Evolutionary conservation across 1,284 basidiomycete genomes (phyloP).

Genomic region (Ganoderma leucocontextum): DNA sequence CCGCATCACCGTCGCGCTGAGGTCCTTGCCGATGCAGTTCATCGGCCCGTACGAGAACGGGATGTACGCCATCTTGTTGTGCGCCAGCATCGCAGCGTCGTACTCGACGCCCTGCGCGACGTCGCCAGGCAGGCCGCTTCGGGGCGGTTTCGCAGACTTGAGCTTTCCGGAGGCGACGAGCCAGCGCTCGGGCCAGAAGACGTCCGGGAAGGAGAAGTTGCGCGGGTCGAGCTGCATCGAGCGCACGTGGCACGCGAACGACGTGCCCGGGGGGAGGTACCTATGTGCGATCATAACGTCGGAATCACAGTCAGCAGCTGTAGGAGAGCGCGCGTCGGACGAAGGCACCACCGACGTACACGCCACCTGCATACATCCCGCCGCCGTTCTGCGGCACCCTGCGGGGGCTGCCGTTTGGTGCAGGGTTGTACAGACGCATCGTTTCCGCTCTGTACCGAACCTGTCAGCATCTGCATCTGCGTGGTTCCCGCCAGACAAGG

Average conservation of each 20-base stretch:
- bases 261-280: neutral
- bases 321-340: neutral
- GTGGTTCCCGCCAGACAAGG: no score
- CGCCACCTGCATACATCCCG: neutral
- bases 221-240: constrained; percentile 3
- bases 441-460: neutral
- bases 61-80: neutral
- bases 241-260: constrained; percentile 1
- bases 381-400: neutral
- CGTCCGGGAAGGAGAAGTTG: neutral
- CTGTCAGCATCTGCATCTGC: neutral
- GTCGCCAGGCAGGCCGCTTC: neutral
- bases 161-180: neutral
- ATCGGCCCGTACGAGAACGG: constrained; percentile 2
- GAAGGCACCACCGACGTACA: neutral
- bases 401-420: neutral
- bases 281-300: neutral
- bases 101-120: neutral
- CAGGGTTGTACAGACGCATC: neutral
- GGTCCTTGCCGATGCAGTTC: neutral
- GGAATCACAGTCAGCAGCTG: neutral
- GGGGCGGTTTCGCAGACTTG: neutral
- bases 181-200: constrained; percentile 5
- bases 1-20: neutral
- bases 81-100: neutral